phyloP scores from a whole-genome alignment of 1,139 yeast species.

The Pichia sp. region DNA sequence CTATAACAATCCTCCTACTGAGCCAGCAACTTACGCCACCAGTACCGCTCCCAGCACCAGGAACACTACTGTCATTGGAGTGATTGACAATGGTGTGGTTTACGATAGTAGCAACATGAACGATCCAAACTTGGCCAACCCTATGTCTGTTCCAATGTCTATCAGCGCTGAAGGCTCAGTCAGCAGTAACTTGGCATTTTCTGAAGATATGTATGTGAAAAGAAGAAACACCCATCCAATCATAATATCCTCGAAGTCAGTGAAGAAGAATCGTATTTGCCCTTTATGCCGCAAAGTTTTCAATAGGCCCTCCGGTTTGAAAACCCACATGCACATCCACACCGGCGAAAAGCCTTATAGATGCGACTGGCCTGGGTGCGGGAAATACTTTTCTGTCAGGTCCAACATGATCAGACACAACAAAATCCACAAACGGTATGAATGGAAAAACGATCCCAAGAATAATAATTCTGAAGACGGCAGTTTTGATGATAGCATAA shows the following conservation, averaged over 20 bases:
- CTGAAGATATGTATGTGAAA: neutral
- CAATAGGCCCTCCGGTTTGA: constrained; percentile 75
- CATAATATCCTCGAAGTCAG: neutral
- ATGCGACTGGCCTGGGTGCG: constrained; percentile 66
- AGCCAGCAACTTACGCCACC: neutral
- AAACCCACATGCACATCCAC: constrained; percentile 77
- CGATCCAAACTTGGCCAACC: neutral
- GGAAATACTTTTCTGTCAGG: constrained; percentile 68
- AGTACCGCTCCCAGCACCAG: neutral
- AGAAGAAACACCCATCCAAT: constrained; percentile 7
- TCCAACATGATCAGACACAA: constrained; percentile 79
- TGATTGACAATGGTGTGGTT: neutral
- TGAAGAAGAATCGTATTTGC: constrained; percentile 42
- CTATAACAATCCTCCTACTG: neutral
- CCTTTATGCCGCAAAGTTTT: constrained; percentile 70
- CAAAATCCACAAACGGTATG: constrained; percentile 48
- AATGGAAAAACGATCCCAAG: constrained; percentile 7
- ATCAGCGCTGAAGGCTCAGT: neutral
- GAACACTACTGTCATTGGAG: neutral
- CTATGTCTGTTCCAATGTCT: neutral
- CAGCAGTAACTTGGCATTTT: neutral
- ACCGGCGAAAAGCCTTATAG: constrained; percentile 80
- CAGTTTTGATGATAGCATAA: neutral
- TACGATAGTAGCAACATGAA: neutral
- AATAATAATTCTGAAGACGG: neutral